Conservation (phyloP, 257 asterid species). For the Pogostemon cablin region DNA sequence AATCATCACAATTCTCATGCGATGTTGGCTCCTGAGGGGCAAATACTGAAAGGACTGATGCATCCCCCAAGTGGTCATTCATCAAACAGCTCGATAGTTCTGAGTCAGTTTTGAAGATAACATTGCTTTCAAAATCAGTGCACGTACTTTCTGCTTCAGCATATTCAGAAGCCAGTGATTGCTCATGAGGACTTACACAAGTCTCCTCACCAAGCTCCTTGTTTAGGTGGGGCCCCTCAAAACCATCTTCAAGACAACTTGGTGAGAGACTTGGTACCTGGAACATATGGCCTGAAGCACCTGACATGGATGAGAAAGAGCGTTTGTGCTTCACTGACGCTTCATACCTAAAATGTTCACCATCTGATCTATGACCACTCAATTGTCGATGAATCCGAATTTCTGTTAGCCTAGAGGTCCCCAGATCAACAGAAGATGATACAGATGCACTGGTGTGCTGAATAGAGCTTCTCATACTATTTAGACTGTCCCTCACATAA, state of each 20-base stretch:
- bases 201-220: slow-evolving; percentile 41
- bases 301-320: slow-evolving; percentile 75
- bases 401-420: slow-evolving; percentile 60
- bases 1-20: slow-evolving; percentile 42
- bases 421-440: slow-evolving; percentile 82
- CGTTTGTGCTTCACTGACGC: slow-evolving; percentile 58
- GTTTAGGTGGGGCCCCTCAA: slow-evolving; percentile 39
- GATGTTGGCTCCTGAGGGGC: slow-evolving; percentile 50
- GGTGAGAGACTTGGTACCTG: slow-evolving; percentile 53
- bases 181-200: slow-evolving; percentile 41
- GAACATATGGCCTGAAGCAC: slow-evolving; percentile 58
- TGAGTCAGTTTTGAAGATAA: slow-evolving; percentile 37
- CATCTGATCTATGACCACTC: slow-evolving; percentile 69
- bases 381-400: slow-evolving; percentile 57
- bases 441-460: slow-evolving; percentile 71
- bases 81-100: slow-evolving; percentile 45
- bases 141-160: slow-evolving; percentile 51
- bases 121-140: slow-evolving; percentile 50
- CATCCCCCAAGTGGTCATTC: slow-evolving; percentile 42
- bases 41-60: slow-evolving; percentile 34
- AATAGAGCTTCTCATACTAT: slow-evolving; percentile 76
- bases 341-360: slow-evolving; percentile 62
- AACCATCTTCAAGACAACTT: slow-evolving; percentile 56
- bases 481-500: slow-evolving; percentile 62
- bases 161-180: slow-evolving; percentile 47